These are phyloP conservation scores for Aspergillus ellipticus DNA, from an alignment of 495 filamentous ascomycete genomes.

Conservation along the genomic window DNA sequence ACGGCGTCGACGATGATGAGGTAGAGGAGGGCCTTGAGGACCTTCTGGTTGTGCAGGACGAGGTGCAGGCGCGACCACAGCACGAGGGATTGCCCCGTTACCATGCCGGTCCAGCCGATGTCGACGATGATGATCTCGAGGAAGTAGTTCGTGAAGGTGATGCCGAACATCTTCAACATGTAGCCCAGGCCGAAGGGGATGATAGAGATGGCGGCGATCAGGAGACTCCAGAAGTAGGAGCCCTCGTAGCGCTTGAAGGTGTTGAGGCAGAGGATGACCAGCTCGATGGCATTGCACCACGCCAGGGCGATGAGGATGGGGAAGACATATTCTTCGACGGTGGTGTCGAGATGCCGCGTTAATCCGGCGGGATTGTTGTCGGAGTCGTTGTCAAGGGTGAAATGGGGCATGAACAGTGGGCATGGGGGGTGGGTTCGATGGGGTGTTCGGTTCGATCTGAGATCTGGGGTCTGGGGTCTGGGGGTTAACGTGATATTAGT, in stretches of 20 bases:
- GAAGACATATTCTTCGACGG: slow-evolving; percentile 4
- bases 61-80: slow-evolving; percentile 62
- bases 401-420: background rate
- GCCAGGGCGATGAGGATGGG: slow-evolving; percentile 42
- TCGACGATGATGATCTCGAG: slow-evolving; percentile 34
- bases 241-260: slow-evolving; percentile 48
- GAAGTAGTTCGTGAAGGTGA: slow-evolving; percentile 26
- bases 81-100: slow-evolving; percentile 60
- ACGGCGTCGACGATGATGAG: slow-evolving; percentile 55
- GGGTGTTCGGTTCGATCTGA: background rate
- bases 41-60: slow-evolving; percentile 32
- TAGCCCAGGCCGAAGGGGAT: slow-evolving; percentile 52
- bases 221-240: slow-evolving; percentile 53
- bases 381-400: background rate
- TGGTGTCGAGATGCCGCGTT: background rate
- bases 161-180: slow-evolving; percentile 46
- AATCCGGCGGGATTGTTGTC: background rate
- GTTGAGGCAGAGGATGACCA: slow-evolving; percentile 45
- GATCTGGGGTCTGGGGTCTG: background rate
- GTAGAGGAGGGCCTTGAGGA: slow-evolving; percentile 44
- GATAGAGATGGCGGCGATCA: slow-evolving; percentile 48
- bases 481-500: background rate
- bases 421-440: background rate
- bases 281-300: slow-evolving; percentile 47
- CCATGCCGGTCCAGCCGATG: slow-evolving; percentile 56